Conservation (phyloP, 306 rosid genomes). For the Medicago truncatula region DNA sequence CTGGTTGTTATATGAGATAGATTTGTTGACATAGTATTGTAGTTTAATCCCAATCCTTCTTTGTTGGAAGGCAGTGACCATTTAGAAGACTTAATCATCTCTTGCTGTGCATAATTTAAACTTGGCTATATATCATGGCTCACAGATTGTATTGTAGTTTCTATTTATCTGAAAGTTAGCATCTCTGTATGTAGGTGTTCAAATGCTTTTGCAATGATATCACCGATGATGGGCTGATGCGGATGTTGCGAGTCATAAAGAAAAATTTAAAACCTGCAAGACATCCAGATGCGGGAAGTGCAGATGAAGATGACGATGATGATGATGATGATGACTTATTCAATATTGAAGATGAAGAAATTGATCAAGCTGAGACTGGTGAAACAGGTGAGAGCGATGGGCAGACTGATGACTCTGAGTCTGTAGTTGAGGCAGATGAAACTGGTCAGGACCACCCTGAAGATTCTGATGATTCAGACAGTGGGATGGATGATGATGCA, state of each 20-base stretch:
- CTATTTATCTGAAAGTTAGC: conserved; percentile 30
- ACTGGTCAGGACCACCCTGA: conserved; percentile 54
- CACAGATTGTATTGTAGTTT: neutral
- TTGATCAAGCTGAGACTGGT: conserved; percentile 75
- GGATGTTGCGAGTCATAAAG: conserved; percentile 81
- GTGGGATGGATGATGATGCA: conserved; percentile 98
- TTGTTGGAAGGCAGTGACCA: conserved; percentile 6
- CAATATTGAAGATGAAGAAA: conserved; percentile 79
- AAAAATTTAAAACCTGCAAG: conserved; percentile 82
- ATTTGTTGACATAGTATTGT: conserved; percentile 24
- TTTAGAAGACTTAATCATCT: conserved; percentile 17
- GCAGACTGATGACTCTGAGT: conserved; percentile 85
- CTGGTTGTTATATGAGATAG: neutral
- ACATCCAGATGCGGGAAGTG: conserved; percentile 69
- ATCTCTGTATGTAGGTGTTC: conserved; percentile 66
- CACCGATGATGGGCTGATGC: conserved; percentile 77
- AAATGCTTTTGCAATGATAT: conserved; percentile 73
- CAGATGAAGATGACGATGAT: conserved; percentile 60
- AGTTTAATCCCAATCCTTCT: neutral
- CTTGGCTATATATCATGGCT: neutral
- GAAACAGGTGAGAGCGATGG: conserved; percentile 86
- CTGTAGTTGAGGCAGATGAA: conserved; percentile 63
- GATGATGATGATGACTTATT: conserved; percentile 69
- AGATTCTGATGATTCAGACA: conserved; percentile 89
- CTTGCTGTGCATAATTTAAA: conserved; percentile 16